Evolutionary conservation across 139 green algal species (phyloP).

Genomic region (Tetratostichococcus sp.): DNA sequence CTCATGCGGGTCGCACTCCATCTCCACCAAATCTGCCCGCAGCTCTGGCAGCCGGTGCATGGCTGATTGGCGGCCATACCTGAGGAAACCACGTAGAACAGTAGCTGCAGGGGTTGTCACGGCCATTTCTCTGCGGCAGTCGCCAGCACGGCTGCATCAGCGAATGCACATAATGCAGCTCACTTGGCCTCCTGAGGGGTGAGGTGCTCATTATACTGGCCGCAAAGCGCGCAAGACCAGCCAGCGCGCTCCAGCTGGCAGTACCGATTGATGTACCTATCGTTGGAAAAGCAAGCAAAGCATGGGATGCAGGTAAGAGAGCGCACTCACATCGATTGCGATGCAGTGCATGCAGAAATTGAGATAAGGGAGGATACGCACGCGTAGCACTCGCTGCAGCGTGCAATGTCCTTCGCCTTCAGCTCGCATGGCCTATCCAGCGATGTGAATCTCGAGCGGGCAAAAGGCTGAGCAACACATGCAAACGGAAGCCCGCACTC

Average conservation of each 20-base stretch:
- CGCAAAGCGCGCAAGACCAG: constrained; percentile 71
- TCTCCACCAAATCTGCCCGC: constrained; percentile 39
- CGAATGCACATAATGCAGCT: not conserved
- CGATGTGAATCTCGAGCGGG: not conserved
- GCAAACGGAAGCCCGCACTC: constrained; percentile 62
- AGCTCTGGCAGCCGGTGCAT: constrained; percentile 59
- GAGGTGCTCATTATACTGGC: constrained; percentile 42
- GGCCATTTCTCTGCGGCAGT: too few species aligned
- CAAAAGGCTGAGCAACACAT: constrained; percentile 53
- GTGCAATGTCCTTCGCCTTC: constrained; percentile 29
- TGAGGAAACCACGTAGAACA: constrained; percentile 1
- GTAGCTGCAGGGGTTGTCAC: too few species aligned
- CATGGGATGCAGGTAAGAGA: too few species aligned
- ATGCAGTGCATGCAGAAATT: not conserved
- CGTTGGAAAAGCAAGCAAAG: not conserved
- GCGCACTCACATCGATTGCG: too few species aligned
- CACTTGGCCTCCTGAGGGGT: constrained; percentile 13
- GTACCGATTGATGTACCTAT: constrained; percentile 64
- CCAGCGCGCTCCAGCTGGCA: constrained; percentile 43
- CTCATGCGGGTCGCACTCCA: constrained; percentile 32
- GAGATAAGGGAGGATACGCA: constrained; percentile 17
- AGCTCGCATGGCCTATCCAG: constrained; percentile 8
- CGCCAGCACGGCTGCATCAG: too few species aligned
- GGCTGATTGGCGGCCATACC: constrained; percentile 10
- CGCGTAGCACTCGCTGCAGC: constrained; percentile 58